Base-by-base conservation (phyloP, 176 grass and related monocot species). In the Cenchrus americanus region DNA sequence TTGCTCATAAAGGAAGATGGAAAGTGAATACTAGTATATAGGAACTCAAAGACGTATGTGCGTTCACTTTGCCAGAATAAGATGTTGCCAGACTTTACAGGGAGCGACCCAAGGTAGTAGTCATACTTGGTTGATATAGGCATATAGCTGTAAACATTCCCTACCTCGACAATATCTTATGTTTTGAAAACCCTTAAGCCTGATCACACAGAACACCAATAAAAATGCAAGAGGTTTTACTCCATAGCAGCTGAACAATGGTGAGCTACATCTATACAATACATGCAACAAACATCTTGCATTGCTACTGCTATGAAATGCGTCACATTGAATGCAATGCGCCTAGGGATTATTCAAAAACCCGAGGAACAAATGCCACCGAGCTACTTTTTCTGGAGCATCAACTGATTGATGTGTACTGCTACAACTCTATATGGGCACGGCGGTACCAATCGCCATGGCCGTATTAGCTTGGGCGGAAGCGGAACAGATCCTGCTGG, bases 1-100 rank as follows among this genome's bases (percentile, higher is more conserved):
- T 81, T n/a, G 59, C 41, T 58, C 69, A 75, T 34, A 82, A 69
- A 49, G 48, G 79, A 60, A 21, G 47, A 83, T n/a, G n/a, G n/a
- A n/a, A n/a, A n/a, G n/a, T n/a, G n/a, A n/a, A n/a, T n/a, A n/a
- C n/a, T n/a, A n/a, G n/a, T n/a, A 81, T 51, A 2, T 47, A 64
- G 55, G 44, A 63, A 55, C 30, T 55, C 8, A 62, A 62, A 57
- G 76, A 14, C 44, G 22, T 3, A 63, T 44, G 32, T 47, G 3
- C n/a, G n/a, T 62, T 42, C 10, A 32, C 24, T 44, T 63, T 34
- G 22, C 22, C 3, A 55, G 49, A 41, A 73, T 12, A 54, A 66
- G 23, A 37, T 68, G 34, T 43, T 19, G 3, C 64, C 51, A 6
- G 26, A 48, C 10, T 49, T 27, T 24, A 47, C 34, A 30, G 2